A percentile compares a stretch with the other conserved stretches of the same genome.
These are phyloP conservation scores for Boechera divaricarpa DNA, from an alignment of 345 rosid species.

Conservation along the genomic window DNA sequence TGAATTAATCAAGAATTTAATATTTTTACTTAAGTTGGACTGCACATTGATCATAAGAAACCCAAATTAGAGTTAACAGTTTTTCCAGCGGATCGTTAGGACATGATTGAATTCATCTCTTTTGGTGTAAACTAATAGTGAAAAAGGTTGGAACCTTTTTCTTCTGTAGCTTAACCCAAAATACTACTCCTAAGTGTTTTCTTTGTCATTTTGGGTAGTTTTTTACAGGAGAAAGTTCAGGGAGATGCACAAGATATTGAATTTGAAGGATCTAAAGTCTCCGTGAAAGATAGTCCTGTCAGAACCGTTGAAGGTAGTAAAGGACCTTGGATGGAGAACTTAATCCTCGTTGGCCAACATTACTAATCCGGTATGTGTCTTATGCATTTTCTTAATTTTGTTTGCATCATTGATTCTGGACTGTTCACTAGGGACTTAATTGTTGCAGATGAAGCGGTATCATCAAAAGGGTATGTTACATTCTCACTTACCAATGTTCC, in stretches of 20 bases:
- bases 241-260: slow-evolving; percentile 65
- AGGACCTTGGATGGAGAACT: slow-evolving; percentile 88
- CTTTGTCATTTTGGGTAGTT: slow-evolving; percentile 1
- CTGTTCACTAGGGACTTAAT: neutral
- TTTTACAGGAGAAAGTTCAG: slow-evolving; percentile 64
- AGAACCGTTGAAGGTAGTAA: slow-evolving; percentile 55
- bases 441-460: slow-evolving; percentile 59
- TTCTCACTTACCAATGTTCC: slow-evolving; percentile 96
- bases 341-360: slow-evolving; percentile 78
- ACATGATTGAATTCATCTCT: slow-evolving; percentile 37
- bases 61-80: slow-evolving; percentile 6
- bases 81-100: slow-evolving; percentile 16
- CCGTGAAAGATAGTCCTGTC: slow-evolving; percentile 57
- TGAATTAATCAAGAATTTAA: too few relatives aligned
- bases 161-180: slow-evolving; percentile 25
- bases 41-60: slow-evolving; percentile 24
- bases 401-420: slow-evolving; percentile 19
- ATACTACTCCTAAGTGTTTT: neutral
- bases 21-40: too few relatives aligned
- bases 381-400: neutral
- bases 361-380: slow-evolving; percentile 56
- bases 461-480: slow-evolving; percentile 75
- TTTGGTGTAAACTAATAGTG: slow-evolving; percentile 37
- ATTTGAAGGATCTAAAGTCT: slow-evolving; percentile 59
- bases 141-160: slow-evolving; percentile 29